Evolutionary conservation across 352 stramenopile species (phyloP), one percentile per base, ranked within the genome.

Genomic region (Peronospora belbahrii): DNA sequence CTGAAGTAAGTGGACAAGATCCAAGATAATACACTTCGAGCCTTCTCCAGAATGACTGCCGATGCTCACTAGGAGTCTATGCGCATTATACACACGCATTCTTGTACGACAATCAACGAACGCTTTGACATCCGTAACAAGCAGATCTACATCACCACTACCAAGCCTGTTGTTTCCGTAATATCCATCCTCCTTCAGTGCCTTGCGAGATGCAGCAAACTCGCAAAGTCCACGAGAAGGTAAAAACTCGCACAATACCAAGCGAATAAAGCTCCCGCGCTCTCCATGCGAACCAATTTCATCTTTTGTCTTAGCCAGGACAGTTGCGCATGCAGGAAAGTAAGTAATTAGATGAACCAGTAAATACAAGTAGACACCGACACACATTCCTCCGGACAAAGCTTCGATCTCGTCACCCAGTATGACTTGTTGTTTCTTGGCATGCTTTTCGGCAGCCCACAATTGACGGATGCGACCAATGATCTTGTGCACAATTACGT

Each of bases 21-120:
- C 78, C 31, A 70, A 42, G 22, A 94, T 74, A 44, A 92, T 78
- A 19, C 55, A 68, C 42, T 88, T 89, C 2, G 78, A 81, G 1
- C 80, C 78, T 48, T 94, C 83, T 18, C 71, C 62, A 19, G 78
- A 86, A 46, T 91, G 79, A 14, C 67, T 74, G 9, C 77, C 79
- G 3, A 92, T 62, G 11, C 56, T 55, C 11, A 87, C 68, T 10
- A 94, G 53, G 8, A 94, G 48, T 14, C 70, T 70, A 41, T 94
- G 80, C 2, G 73, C 59, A 37, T 83, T 81, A 10, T 73, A 59
- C 19, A 94, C 61, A 24, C 83, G 71, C 42, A 77, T 68, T 28
- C 59, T 61, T 6, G 68, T 80, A 3, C 54, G 65, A 15, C 22
- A 59, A n/a, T 53, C 66, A 42, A 90, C 52, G 23, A 66, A 78